These are phyloP conservation scores for Colletotrichum filicis DNA, from an alignment of 2,329 filamentous ascomycete genomes.

Conservation along the genomic window DNA sequence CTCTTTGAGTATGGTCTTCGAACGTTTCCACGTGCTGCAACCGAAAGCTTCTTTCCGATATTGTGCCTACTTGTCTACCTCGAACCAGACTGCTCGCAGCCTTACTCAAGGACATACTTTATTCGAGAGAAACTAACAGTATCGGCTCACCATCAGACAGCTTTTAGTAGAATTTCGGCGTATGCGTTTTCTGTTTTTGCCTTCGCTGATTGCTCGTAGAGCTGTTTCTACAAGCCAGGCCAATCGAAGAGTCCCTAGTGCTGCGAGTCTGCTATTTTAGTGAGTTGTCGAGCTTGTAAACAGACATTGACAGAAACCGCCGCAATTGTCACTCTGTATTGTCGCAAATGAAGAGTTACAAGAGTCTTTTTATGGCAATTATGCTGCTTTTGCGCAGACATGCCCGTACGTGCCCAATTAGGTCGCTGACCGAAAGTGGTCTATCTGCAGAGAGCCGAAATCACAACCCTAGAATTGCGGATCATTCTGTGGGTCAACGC, in stretches of 20 bases:
- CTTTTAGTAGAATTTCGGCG: background rate
- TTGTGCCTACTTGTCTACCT: too few species aligned
- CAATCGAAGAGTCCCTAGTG: background rate
- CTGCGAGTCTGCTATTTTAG: background rate
- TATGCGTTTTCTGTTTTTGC: too few species aligned
- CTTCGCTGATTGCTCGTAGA: too few species aligned
- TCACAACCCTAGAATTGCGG: background rate
- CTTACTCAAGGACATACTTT: too few species aligned
- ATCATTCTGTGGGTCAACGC: background rate
- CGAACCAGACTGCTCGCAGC: too few species aligned
- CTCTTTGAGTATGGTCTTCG: background rate
- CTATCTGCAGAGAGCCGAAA: background rate
- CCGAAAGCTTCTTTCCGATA: too few species aligned
- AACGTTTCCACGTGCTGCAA: too few species aligned
- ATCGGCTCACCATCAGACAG: background rate
- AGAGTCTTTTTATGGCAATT: background rate
- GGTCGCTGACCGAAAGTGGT: background rate
- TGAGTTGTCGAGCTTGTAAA: background rate
- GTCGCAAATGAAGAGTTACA: background rate
- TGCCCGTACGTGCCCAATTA: background rate
- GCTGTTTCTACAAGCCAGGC: background rate
- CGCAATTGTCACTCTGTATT: background rate
- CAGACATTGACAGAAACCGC: background rate
- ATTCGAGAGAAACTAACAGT: too few species aligned
- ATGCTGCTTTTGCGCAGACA: background rate